Conservation (phyloP, 306 rosid species). For the Fragaria ananassa region DNA sequence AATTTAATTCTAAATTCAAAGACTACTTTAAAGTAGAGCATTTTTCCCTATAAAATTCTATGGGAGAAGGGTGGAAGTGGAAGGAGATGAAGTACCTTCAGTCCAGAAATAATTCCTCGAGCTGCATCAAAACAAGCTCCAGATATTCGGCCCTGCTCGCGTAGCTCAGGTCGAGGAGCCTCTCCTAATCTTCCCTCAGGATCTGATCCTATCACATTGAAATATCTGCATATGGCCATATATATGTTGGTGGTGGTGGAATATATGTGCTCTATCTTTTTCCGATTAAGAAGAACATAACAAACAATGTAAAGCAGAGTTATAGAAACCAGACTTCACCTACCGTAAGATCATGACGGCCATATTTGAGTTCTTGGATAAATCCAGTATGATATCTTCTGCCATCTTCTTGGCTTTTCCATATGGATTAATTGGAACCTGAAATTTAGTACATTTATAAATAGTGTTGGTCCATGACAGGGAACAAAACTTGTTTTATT, state of each 20-base stretch:
- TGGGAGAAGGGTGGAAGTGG: not conserved
- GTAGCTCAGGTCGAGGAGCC: slow-evolving; percentile 89
- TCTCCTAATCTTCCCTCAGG: slow-evolving; percentile 89
- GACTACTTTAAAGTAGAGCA: not conserved
- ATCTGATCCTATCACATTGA: slow-evolving; percentile 91
- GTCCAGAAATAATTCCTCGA: slow-evolving; percentile 64
- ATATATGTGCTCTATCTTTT: not conserved
- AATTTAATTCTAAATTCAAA: too few relatives aligned
- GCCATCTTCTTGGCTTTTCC: slow-evolving; percentile 99
- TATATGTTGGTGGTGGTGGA: not conserved
- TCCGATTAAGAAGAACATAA: not conserved
- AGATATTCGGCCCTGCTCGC: slow-evolving; percentile 85
- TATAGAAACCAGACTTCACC: not conserved
- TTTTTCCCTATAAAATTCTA: not conserved
- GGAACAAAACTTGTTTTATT: not conserved
- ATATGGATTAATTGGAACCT: slow-evolving; percentile 97
- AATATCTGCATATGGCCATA: slow-evolving; percentile 49
- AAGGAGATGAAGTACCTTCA: slow-evolving; percentile 44
- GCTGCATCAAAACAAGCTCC: slow-evolving; percentile 96
- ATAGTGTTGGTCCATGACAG: not conserved
- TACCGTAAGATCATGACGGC: slow-evolving; percentile 96
- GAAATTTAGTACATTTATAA: slow-evolving; percentile 18
- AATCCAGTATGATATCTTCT: slow-evolving; percentile 92
- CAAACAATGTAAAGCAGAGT: not conserved
- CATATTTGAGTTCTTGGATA: slow-evolving; percentile 81